phyloP scores from a whole-genome alignment of 1,139 yeast genomes.

The Yamadazyma epiphylla region DNA sequence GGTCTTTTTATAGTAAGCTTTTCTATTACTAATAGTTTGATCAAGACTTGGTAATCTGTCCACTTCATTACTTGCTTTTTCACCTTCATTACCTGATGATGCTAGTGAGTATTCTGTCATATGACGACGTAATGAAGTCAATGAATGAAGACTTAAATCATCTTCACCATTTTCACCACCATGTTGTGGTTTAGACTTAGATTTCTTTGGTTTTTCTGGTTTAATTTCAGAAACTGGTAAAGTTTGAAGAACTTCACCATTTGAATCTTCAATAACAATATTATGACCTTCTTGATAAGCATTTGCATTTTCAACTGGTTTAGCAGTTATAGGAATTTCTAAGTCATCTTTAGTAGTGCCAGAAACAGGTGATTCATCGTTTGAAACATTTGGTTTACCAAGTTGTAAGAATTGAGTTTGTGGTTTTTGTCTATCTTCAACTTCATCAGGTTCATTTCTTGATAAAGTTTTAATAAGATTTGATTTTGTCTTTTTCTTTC shows the following conservation, averaged over 20 bases:
- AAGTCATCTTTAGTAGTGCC: conserved; percentile 3
- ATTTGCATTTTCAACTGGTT: conserved; percentile 15
- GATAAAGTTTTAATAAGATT: conserved; percentile 31
- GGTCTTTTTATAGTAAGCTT: conserved; percentile 25
- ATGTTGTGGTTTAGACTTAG: background rate
- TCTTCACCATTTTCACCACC: conserved; percentile 9
- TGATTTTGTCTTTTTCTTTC: conserved; percentile 23
- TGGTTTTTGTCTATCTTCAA: conserved; percentile 34
- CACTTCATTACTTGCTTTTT: background rate
- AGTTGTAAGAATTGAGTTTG: conserved; percentile 40
- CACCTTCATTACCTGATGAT: background rate
- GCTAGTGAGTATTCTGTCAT: conserved; percentile 30
- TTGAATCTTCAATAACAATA: conserved; percentile 72
- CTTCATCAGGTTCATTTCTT: conserved; percentile 20
- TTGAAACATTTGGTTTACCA: conserved; percentile 20
- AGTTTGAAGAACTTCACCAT: conserved; percentile 70
- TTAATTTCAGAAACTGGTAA: conserved; percentile 14
- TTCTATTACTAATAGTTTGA: conserved; percentile 12
- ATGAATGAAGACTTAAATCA: conserved; percentile 36
- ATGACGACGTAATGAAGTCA: conserved; percentile 35
- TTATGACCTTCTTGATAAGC: conserved; percentile 74
- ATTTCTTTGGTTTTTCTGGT: background rate
- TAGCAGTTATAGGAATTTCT: conserved; percentile 5
- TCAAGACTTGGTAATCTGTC: conserved; percentile 4
- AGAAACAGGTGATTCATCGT: conserved; percentile 5